Evolutionary conservation across 1,139 yeast species (phyloP), one percentile per base, ranked within the genome.

Genomic region (Chernovozyma sophiae-reginae): DNA sequence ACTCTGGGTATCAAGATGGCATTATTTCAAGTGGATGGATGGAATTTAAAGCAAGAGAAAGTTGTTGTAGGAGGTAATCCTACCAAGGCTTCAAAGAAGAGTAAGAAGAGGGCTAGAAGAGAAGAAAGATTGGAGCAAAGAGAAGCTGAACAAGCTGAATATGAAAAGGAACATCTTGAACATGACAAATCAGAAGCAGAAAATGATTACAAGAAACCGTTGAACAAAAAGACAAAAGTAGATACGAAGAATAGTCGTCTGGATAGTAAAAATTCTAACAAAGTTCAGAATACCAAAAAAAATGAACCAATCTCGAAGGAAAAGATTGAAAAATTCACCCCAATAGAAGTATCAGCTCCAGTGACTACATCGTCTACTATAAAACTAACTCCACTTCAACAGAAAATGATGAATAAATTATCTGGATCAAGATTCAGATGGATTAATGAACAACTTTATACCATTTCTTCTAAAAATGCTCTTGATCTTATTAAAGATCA

Each of bases 341-440:
- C 23, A 20, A 10, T 10, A 20, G 23, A 7, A 20, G 23, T 20
- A 7, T 6, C 23, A 20, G 6, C 23, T 6, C 23, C 23, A 20
- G 23, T 20, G 10, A 10, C 10, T 6, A 20, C 23, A 7, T 20
- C 23, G 6, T 20, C 23, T 7, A 20, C 23, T 7, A 20, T 67
- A 1, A 81, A 82, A 40, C 65, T 92, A 36, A 90, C 97, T 0
- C 96, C 97, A 13, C 65, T 94, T 46, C 98, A 94, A 58, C 87
- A 85, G 51, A 94, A 92, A 55, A 92, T 92, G 97, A 79, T 87
- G 81, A 89, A 86, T 34, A 92, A 92, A 58, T 73, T 92, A 33
- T 79, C 95, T 2, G 99, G 98, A 0, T 89, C 97, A 0, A 68
- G 98, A 50, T 92, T 92, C 62, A 74, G 99, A 58, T 92, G 97